Evolutionary conservation across 306 rosid species (phyloP).

Genomic region (Quercus berberidifolia): DNA sequence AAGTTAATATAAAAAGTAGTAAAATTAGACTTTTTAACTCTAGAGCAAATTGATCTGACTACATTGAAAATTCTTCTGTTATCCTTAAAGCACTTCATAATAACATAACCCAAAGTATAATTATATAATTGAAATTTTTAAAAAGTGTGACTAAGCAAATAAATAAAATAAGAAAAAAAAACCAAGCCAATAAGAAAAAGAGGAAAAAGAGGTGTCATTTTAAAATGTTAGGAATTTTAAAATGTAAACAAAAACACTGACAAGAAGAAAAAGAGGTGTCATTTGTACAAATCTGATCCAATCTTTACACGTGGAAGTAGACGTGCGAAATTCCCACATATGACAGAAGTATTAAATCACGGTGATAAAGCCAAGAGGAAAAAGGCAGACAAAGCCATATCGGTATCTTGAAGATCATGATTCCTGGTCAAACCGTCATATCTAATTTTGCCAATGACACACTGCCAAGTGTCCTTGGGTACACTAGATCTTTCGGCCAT

Average conservation of each 20-base stretch:
- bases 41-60: no score
- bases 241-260: background rate
- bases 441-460: background rate
- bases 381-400: constrained; percentile 16
- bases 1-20: no score
- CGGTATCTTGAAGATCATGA: constrained; percentile 19
- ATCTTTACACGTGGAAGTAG: background rate
- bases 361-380: background rate
- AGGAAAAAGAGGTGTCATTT: no score
- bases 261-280: background rate
- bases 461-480: background rate
- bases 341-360: background rate
- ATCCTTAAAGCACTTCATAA: no score
- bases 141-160: no score
- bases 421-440: constrained; percentile 18
- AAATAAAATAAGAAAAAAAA: no score
- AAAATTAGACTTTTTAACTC: no score
- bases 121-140: no score
- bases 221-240: no score
- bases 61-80: no score
- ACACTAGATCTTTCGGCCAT: constrained; percentile 5
- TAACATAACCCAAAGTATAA: no score
- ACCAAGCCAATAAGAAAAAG: no score
- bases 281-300: background rate
- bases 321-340: background rate